phyloP scores from a whole-genome alignment of 148 eudicot species.

The Talinum fruticosum region DNA sequence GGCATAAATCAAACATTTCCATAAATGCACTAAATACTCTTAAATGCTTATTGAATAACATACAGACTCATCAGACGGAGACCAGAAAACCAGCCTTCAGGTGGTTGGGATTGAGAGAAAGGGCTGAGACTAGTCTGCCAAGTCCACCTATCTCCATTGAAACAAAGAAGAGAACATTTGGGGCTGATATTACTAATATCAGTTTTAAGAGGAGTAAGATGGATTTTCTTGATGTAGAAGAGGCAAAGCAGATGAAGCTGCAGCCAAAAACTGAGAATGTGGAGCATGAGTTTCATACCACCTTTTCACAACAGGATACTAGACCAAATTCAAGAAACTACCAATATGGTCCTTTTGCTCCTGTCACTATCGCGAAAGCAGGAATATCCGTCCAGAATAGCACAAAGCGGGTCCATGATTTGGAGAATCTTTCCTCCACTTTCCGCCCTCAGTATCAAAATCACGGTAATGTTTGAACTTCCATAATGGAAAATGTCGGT shows the following conservation, averaged over 20 bases:
- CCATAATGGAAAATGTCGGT: not conserved
- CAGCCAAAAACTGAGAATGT: conserved; percentile 33
- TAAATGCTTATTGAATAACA: not conserved
- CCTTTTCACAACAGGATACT: conserved; percentile 26
- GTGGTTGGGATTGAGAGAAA: conserved; percentile 68
- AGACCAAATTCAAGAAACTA: conserved; percentile 34
- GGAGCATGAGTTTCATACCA: conserved; percentile 31
- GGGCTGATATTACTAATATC: conserved; percentile 70
- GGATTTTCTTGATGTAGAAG: conserved; percentile 32
- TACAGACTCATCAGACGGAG: conserved; percentile 48
- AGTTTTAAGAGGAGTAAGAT: conserved; percentile 50
- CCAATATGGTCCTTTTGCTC: conserved; percentile 84
- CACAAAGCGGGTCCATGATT: conserved; percentile 40
- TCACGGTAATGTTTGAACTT: conserved; percentile 52
- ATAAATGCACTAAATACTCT: not conserved
- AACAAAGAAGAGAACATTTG: conserved; percentile 72
- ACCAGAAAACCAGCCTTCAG: conserved; percentile 89
- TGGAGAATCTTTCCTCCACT: conserved; percentile 59
- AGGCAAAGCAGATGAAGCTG: conserved; percentile 27
- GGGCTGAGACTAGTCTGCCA: conserved; percentile 27
- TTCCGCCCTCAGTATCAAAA: conserved; percentile 80
- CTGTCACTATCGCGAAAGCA: conserved; percentile 47
- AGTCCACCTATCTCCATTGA: conserved; percentile 33
- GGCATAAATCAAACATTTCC: not conserved
- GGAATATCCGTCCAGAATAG: conserved; percentile 32